Conservation (phyloP, 345 rosid genomes). For the Kandelia obovata region DNA sequence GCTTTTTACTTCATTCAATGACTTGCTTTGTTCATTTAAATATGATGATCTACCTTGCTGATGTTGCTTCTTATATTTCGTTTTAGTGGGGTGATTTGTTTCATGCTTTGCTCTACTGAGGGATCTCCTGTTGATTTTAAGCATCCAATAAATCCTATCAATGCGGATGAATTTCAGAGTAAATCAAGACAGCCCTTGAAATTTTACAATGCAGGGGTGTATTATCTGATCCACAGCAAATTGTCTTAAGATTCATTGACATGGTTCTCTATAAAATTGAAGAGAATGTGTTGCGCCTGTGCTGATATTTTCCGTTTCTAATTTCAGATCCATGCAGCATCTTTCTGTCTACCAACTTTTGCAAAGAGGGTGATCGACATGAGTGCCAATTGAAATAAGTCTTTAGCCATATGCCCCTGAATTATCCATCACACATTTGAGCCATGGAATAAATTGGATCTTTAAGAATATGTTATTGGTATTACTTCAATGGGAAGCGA, state of each 20-base stretch:
- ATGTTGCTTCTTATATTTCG: neutral
- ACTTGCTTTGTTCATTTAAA: neutral
- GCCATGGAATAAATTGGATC: slow-evolving; percentile 21
- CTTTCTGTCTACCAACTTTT: slow-evolving; percentile 88
- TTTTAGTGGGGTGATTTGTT: slow-evolving; percentile 90
- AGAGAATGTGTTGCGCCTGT: neutral
- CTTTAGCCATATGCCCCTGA: slow-evolving; percentile 4
- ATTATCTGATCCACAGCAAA: neutral
- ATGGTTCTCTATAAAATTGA: neutral
- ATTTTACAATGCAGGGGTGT: slow-evolving; percentile 82
- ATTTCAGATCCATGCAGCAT: slow-evolving; percentile 80
- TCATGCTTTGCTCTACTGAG: slow-evolving; percentile 94
- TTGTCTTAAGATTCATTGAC: neutral
- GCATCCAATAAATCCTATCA: slow-evolving; percentile 70
- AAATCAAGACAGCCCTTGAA: slow-evolving; percentile 55
- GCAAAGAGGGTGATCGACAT: slow-evolving; percentile 81
- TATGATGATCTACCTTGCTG: slow-evolving; percentile 2
- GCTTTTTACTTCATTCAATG: neutral
- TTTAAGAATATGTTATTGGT: slow-evolving; percentile 10
- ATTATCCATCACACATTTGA: slow-evolving; percentile 12
- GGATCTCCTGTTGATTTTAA: slow-evolving; percentile 88
- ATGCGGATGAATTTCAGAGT: slow-evolving; percentile 31
- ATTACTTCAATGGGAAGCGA: slow-evolving; percentile 3
- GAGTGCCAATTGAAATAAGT: slow-evolving; percentile 32
- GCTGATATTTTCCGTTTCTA: neutral